Evolutionary conservation across 2,329 filamentous ascomycete genomes (phyloP), one percentile per base, ranked within the genome.

Genomic region (Chaetomium sp.): DNA sequence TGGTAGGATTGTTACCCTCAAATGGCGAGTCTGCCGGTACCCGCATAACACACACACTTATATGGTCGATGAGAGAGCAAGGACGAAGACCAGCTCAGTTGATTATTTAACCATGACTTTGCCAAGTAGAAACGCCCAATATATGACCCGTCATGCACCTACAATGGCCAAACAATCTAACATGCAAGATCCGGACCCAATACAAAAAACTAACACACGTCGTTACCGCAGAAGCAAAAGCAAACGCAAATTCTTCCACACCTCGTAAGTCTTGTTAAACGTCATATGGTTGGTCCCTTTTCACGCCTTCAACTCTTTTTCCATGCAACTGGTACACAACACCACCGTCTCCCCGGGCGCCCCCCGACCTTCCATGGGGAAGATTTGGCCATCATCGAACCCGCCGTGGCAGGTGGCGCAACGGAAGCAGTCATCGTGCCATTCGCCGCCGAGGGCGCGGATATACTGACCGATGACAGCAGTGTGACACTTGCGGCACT

Each of bases 391-490:
- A 62, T 86, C 83, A 38, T 81, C 78, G 62, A 87, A 86, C 0
- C 79, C 77, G 38, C 79, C 79, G 9, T 75, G 70, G 64, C 84
- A 87, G 12, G 75, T 74, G 12, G 77, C 79, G 69, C 94, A 99
- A 54, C 86, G 84, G 74, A 99, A 99, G 71, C 94, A 99, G 57
- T 84, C 79, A 54, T 89, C 86, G 72, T 99, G 94, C 91, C 94
- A 99, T 74, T 97, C 92, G 10, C 84, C 85, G 5, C 90, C 92
- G 44, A 99, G 76, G 0, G 94, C 94, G 68, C 87, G 86, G 19
- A 99, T 85, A 57, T 96, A 95, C 67, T 92, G 84, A 49, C 96
- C 92, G 51, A 94, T 85, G 53, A 97, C 91, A 7, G 91, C 88
- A 66, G 81, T 84, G 65, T 83, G 84, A 73, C 94, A 99, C 65